Conservation (phyloP, 192 early-diverging fungal genomes). For the Entomortierella beljakovae region DNA sequence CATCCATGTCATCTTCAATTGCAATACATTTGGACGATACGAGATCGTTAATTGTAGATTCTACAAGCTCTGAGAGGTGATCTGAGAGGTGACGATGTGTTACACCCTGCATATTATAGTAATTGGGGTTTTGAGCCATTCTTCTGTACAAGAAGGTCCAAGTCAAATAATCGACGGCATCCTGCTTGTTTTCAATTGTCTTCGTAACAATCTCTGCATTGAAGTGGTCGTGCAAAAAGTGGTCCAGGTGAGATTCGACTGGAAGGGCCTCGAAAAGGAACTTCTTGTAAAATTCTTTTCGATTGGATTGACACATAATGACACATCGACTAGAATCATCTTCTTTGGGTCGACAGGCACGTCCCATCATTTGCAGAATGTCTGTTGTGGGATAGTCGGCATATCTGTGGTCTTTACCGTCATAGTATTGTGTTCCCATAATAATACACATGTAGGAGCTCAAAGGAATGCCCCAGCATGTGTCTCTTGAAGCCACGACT, state of each 20-base stretch:
- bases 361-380: conserved; percentile 98
- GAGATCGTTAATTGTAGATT: conserved; percentile 89
- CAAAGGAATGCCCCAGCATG: conserved; percentile 92
- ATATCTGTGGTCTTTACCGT: conserved; percentile 96
- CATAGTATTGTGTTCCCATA: conserved; percentile 97
- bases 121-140: conserved; percentile 97
- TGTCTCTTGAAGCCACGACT: conserved; percentile 89
- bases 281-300: conserved; percentile 98
- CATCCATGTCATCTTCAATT: conserved; percentile 77
- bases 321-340: conserved; percentile 83
- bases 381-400: conserved; percentile 95
- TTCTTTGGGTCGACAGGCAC: conserved; percentile 76
- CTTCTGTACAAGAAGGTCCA: conserved; percentile 99
- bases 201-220: conserved; percentile 96
- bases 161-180: conserved; percentile 98
- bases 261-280: conserved; percentile 97
- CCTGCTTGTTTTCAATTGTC: conserved; percentile 97
- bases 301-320: conserved; percentile 93
- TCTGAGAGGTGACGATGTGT: conserved; percentile 91
- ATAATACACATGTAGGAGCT: conserved; percentile 88
- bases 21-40: conserved; percentile 87
- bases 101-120: conserved; percentile 90
- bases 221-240: conserved; percentile 96
- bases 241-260: conserved; percentile 95
- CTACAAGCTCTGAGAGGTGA: conserved; percentile 95